Percentiles rank a stretch among this genome's conserved stretches.
phyloP scores from a whole-genome alignment of 2,329 filamentous ascomycete species.

The Cyclaneusma minus region DNA sequence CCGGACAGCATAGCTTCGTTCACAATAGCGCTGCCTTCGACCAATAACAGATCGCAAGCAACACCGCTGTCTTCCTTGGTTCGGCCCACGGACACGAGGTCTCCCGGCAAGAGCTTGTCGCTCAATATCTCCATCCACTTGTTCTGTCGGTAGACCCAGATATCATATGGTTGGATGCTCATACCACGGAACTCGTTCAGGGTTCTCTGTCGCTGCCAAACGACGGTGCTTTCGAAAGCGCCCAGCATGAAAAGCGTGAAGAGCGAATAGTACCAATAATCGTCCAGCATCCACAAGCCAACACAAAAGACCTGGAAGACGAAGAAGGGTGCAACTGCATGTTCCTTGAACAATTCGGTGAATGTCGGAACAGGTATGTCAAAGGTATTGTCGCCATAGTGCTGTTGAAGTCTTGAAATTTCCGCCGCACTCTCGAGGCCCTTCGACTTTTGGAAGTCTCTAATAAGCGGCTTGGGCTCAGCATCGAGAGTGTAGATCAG shows the following conservation, averaged over 20 bases:
- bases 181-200: constrained; percentile 94
- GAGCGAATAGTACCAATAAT: constrained; percentile 99
- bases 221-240: constrained; percentile 92
- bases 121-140: constrained; percentile 83
- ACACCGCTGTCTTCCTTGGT: constrained; percentile 96
- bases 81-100: constrained; percentile 79
- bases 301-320: constrained; percentile 99
- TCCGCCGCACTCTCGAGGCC: constrained; percentile 65
- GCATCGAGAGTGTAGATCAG: constrained; percentile 71
- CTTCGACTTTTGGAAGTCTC: constrained; percentile 62
- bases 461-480: constrained; percentile 68
- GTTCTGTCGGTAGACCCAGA: constrained; percentile 76
- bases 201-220: constrained; percentile 96
- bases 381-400: constrained; percentile 93
- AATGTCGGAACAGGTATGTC: constrained; percentile 97
- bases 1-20: constrained; percentile 99
- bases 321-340: constrained; percentile 97
- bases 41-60: constrained; percentile 89
- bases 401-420: constrained; percentile 65
- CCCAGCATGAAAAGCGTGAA: constrained; percentile 99
- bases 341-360: constrained; percentile 90
- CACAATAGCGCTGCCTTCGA: constrained; percentile 92
- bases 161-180: constrained; percentile 97
- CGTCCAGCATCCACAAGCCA: constrained; percentile 94
- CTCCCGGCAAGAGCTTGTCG: constrained; percentile 83